phyloP scores from a whole-genome alignment of 495 filamentous ascomycete genomes.

The Daldinia childiae region DNA sequence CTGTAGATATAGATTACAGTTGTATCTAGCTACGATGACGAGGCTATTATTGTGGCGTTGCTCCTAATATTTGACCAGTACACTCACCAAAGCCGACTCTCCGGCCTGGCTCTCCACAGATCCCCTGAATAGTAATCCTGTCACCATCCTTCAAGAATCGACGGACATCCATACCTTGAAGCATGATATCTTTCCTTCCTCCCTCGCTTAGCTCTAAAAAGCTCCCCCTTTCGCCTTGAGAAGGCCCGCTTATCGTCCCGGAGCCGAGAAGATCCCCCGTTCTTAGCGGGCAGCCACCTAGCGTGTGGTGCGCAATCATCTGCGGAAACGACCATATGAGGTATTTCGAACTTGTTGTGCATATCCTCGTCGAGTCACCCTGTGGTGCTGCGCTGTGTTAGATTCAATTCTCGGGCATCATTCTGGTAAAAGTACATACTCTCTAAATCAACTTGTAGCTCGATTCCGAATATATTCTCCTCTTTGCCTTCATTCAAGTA shows the following conservation, averaged over 20 bases:
- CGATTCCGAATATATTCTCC: conserved; percentile 76
- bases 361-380: conserved; percentile 71
- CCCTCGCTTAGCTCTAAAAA: conserved; percentile 80
- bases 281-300: conserved; percentile 84
- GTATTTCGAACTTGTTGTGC: conserved; percentile 70
- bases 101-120: conserved; percentile 64
- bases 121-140: conserved; percentile 74
- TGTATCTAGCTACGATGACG: background rate
- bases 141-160: conserved; percentile 89
- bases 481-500: conserved; percentile 74
- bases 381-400: conserved; percentile 58
- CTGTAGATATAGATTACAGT: background rate
- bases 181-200: conserved; percentile 70
- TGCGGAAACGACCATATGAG: conserved; percentile 93
- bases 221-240: conserved; percentile 70
- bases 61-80: conserved; percentile 62
- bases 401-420: background rate
- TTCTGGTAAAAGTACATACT: conserved; percentile 53
- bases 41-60: conserved; percentile 22
- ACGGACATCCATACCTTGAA: conserved; percentile 75
- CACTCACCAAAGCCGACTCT: conserved; percentile 80
- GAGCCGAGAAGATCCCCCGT: conserved; percentile 87
- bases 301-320: conserved; percentile 92
- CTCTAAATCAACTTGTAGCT: conserved; percentile 76
- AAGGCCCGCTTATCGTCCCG: conserved; percentile 86